Evolutionary conservation across 1,284 basidiomycete genomes (phyloP).

Genomic region (Malassezia slooffiae): DNA sequence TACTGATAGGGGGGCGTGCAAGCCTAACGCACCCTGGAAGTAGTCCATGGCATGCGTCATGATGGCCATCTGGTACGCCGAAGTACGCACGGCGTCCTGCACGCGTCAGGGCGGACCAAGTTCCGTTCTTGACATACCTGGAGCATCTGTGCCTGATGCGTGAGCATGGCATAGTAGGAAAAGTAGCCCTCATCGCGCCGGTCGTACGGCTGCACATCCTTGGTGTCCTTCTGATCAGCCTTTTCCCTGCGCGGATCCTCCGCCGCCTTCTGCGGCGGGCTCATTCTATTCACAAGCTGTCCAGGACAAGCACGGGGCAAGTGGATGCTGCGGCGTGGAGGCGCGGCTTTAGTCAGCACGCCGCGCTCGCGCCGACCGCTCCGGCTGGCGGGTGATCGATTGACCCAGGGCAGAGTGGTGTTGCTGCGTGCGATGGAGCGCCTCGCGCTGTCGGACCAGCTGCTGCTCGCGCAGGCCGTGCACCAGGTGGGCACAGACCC

Average conservation of each 20-base stretch:
- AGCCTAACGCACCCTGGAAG: conserved; percentile 16
- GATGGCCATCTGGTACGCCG: conserved; percentile 38
- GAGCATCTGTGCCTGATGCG: conserved; percentile 43
- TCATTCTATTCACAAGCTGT: no score
- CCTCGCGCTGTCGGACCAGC: conserved; percentile 31
- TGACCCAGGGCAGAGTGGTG: no score
- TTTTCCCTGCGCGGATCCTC: no score
- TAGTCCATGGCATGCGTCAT: conserved; percentile 20
- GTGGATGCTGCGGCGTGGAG: no score
- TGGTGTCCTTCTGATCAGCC: no score
- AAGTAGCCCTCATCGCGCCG: conserved; percentile 42
- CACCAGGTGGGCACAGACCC: conserved; percentile 32
- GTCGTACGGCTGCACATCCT: conserved; percentile 21
- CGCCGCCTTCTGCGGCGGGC: no score
- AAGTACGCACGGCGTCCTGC: conserved; percentile 33
- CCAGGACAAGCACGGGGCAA: no score
- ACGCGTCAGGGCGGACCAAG: not conserved
- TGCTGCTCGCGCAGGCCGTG: conserved; percentile 39
- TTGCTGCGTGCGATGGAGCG: conserved; percentile 6
- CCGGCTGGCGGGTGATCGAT: no score
- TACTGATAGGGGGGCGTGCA: not conserved
- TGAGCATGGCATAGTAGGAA: conserved; percentile 38
- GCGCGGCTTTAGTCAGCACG: no score
- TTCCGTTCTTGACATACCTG: conserved; percentile 12
- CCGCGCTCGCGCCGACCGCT: no score